Percentiles rank a stretch among this genome's conserved stretches.
Evolutionary conservation across 106 monocot genomes (phyloP).

Genomic region (Amphibolis antarctica): DNA sequence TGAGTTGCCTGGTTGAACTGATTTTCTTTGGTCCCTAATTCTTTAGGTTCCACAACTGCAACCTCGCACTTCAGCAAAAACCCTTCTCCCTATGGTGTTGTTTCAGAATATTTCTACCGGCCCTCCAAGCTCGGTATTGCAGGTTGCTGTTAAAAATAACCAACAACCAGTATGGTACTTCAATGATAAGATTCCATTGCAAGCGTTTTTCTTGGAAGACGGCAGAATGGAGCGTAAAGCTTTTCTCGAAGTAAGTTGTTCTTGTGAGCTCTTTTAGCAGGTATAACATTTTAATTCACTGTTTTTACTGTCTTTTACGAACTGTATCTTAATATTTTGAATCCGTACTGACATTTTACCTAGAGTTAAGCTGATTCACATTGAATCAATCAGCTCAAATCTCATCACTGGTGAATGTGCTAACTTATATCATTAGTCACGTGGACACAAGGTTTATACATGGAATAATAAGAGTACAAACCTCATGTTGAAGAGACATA

Average conservation of each 20-base stretch:
- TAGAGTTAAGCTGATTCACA: too few relatives aligned
- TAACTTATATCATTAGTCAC: too few relatives aligned
- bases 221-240: slow-evolving; percentile 80
- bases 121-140: slow-evolving; percentile 61
- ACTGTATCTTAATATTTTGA: too few relatives aligned
- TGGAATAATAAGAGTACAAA: too few relatives aligned
- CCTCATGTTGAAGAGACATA: too few relatives aligned
- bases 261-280: too few relatives aligned
- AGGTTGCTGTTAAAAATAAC: slow-evolving; percentile 98
- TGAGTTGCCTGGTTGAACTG: background rate
- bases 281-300: too few relatives aligned
- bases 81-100: slow-evolving; percentile 70
- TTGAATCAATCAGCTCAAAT: too few relatives aligned
- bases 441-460: too few relatives aligned
- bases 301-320: too few relatives aligned
- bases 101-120: slow-evolving; percentile 83
- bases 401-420: too few relatives aligned
- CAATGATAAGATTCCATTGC: slow-evolving; percentile 75
- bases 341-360: too few relatives aligned
- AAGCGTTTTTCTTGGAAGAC: slow-evolving; percentile 74
- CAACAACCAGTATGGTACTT: slow-evolving; percentile 99
- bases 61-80: slow-evolving; percentile 60
- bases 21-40: background rate
- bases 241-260: slow-evolving; percentile 77
- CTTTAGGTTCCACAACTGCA: slow-evolving; percentile 60